phyloP scores from a whole-genome alignment of 371 early-diverging fungal genomes.

The Fennellomyces sp. region DNA sequence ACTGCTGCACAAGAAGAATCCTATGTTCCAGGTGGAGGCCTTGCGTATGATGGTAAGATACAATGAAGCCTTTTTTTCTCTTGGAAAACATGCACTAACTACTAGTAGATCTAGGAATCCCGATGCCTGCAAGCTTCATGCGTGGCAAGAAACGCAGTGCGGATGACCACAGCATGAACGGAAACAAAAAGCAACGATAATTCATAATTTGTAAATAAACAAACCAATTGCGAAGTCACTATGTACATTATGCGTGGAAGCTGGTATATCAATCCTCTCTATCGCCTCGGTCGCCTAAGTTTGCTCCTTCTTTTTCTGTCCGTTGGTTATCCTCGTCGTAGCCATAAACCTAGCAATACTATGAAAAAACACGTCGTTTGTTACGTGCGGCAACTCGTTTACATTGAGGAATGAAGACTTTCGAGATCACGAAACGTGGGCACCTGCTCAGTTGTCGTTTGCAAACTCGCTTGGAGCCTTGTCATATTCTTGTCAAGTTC shows the following conservation, averaged over 20 bases:
- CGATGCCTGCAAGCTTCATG: not conserved
- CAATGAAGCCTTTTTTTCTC: not conserved
- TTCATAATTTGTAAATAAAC: not conserved
- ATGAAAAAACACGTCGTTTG: not conserved
- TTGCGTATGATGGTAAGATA: not conserved
- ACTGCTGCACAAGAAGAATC: not conserved
- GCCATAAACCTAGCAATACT: constrained; percentile 8
- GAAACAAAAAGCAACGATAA: not conserved
- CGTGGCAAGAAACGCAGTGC: not conserved
- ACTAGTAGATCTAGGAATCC: not conserved
- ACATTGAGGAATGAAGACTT: constrained; percentile 33
- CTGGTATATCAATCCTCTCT: too few species aligned
- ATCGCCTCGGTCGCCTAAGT: too few species aligned
- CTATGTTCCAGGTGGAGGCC: not conserved
- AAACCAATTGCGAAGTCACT: too few species aligned
- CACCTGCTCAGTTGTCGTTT: constrained; percentile 21
- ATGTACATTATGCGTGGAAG: too few species aligned
- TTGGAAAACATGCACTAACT: not conserved
- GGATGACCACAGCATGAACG: not conserved
- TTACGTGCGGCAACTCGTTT: not conserved
- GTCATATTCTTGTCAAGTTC: constrained; percentile 18
- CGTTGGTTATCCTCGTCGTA: too few species aligned
- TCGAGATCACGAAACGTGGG: constrained; percentile 25
- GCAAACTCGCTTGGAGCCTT: constrained; percentile 16
- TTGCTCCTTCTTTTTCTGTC: too few species aligned